These are phyloP conservation scores for Saccharomyces pastorianus DNA, from an alignment of 1,139 yeast species.

Conservation along the genomic window DNA sequence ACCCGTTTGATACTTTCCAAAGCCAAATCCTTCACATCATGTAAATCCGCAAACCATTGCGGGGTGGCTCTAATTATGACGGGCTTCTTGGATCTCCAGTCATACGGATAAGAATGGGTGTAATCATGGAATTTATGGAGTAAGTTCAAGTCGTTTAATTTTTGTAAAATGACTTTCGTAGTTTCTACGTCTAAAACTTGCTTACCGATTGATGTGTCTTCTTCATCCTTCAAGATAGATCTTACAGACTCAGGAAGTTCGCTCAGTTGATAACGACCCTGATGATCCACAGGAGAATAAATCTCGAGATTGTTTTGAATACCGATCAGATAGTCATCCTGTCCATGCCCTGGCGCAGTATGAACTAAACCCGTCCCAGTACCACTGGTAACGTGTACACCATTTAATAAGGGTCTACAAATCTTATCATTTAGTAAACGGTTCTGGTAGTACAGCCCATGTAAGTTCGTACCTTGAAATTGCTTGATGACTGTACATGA, in stretches of 20 bases:
- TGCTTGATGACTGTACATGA: slow-evolving; percentile 16
- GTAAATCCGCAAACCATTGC: slow-evolving; percentile 92
- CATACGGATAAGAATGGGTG: slow-evolving; percentile 86
- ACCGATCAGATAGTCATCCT: slow-evolving; percentile 81
- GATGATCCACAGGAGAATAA: slow-evolving; percentile 69
- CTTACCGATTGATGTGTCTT: slow-evolving; percentile 41
- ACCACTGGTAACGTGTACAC: slow-evolving; percentile 68
- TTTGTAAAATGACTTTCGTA: slow-evolving; percentile 40
- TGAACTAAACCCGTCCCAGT: slow-evolving; percentile 96
- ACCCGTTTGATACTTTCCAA: slow-evolving; percentile 53
- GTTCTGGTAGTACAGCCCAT: slow-evolving; percentile 44
- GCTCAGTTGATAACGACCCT: slow-evolving; percentile 47
- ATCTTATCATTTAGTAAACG: slow-evolving; percentile 41
- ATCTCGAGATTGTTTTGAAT: slow-evolving; percentile 47
- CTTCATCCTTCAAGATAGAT: slow-evolving; percentile 35
- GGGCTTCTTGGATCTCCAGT: slow-evolving; percentile 94
- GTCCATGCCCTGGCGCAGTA: slow-evolving; percentile 96
- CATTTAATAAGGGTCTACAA: slow-evolving; percentile 58
- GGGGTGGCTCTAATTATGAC: slow-evolving; percentile 93
- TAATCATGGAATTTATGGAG: slow-evolving; percentile 45
- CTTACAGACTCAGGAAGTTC: slow-evolving; percentile 17
- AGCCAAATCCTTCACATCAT: slow-evolving; percentile 59
- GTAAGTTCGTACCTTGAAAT: slow-evolving; percentile 41
- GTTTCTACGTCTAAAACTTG: slow-evolving; percentile 56
- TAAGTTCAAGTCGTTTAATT: slow-evolving; percentile 41